These are phyloP conservation scores for Marsdenia floribunda DNA, from an alignment of 257 asterid species.

Conservation along the genomic window DNA sequence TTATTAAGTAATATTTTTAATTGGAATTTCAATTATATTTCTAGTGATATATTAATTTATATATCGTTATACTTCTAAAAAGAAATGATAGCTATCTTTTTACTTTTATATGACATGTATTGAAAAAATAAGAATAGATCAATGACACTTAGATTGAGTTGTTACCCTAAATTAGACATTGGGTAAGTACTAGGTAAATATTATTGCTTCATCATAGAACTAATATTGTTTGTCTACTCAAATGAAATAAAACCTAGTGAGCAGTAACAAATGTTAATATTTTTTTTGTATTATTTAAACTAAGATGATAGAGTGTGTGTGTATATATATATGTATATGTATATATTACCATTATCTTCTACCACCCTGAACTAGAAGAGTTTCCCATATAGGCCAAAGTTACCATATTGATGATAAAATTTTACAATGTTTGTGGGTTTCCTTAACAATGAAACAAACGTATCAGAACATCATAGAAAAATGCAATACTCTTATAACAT, in stretches of 20 bases:
- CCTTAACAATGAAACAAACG: conserved; percentile 3
- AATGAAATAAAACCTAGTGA: not conserved
- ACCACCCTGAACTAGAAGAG: not conserved
- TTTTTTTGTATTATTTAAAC: not conserved
- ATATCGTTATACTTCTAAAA: too few species aligned
- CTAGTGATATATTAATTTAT: too few species aligned
- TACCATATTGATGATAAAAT: not conserved
- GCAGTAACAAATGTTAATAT: not conserved
- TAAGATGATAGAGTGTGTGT: not conserved
- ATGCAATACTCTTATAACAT: not conserved
- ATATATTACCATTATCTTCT: not conserved
- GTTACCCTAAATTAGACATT: not conserved
- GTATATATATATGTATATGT: not conserved
- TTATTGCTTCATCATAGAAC: not conserved
- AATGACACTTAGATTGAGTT: not conserved
- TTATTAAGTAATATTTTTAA: too few species aligned
- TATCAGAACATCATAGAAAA: conserved; percentile 8
- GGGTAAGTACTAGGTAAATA: not conserved
- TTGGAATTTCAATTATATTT: too few species aligned
- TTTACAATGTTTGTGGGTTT: conserved; percentile 1
- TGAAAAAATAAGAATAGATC: too few species aligned
- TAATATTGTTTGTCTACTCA: not conserved
- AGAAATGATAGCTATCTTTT: too few species aligned
- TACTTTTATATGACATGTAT: too few species aligned
- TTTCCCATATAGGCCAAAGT: not conserved